phyloP scores from a whole-genome alignment of 306 rosid genomes.

The Purshia tridentata region DNA sequence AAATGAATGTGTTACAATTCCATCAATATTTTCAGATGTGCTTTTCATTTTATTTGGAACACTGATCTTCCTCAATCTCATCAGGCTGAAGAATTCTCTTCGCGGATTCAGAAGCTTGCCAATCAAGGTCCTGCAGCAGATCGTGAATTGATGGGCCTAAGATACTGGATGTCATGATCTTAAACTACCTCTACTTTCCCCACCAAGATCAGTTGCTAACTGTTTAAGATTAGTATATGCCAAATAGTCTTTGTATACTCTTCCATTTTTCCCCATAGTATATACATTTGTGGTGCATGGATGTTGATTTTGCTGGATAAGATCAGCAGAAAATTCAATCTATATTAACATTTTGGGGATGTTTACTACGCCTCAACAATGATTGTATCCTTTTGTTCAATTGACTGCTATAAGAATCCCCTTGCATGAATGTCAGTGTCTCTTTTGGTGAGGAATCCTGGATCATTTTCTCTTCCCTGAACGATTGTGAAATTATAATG shows the following conservation, averaged over 20 bases:
- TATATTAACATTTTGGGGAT: neutral
- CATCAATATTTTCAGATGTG: neutral
- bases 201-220: neutral
- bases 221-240: slow-evolving; percentile 1
- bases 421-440: neutral
- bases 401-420: neutral
- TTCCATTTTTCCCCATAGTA: neutral
- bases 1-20: neutral
- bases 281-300: neutral
- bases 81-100: slow-evolving; percentile 93
- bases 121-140: slow-evolving; percentile 70
- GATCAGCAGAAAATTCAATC: neutral
- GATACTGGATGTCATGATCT: slow-evolving; percentile 60
- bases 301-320: neutral
- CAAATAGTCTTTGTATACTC: neutral
- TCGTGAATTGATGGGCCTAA: slow-evolving; percentile 54
- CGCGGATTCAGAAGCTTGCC: slow-evolving; percentile 77
- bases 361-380: neutral
- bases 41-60: slow-evolving; percentile 7
- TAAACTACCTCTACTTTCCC: neutral
- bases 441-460: too few relatives aligned
- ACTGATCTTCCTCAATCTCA: slow-evolving; percentile 30
- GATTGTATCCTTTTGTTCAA: neutral
- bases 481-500: too few relatives aligned
- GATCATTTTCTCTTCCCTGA: too few relatives aligned